Conservation (phyloP, 2,329 filamentous ascomycete genomes). For the Thermoascus crustaceus region DNA sequence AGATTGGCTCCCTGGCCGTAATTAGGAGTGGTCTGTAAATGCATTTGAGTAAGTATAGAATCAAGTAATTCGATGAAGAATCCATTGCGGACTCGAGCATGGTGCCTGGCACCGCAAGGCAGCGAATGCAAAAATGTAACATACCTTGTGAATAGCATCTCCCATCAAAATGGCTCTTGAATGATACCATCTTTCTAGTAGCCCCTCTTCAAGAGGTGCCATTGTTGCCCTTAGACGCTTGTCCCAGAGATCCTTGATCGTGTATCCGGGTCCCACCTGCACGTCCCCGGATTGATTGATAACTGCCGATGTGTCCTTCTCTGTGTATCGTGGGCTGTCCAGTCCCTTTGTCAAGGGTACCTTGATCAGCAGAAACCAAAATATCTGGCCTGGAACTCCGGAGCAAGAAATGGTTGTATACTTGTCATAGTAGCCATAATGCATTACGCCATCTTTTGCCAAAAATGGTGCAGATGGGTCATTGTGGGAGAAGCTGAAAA, state of each 20-base stretch:
- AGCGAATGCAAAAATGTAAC: constrained; percentile 1
- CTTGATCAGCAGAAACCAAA: constrained; percentile 15
- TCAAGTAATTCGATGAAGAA: too few relatives aligned
- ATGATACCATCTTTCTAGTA: constrained; percentile 11
- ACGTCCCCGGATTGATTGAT: constrained; percentile 7
- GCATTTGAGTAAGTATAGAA: too few relatives aligned
- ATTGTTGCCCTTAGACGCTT: constrained; percentile 10
- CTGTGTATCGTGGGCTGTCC: constrained; percentile 9
- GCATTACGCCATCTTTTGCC: constrained; percentile 7
- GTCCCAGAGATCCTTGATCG: constrained; percentile 12
- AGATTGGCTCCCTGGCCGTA: constrained; percentile 30
- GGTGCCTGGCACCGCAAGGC: too few relatives aligned
- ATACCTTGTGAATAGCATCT: constrained; percentile 14
- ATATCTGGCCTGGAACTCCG: constrained; percentile 11
- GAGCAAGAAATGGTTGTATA: constrained; percentile 9
- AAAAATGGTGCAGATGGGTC: constrained; percentile 4
- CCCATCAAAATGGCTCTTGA: constrained; percentile 12
- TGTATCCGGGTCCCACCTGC: constrained; percentile 14
- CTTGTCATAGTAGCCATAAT: constrained; percentile 10
- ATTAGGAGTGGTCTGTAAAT: constrained; percentile 15
- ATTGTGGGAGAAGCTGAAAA: constrained; percentile 15
- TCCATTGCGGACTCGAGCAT: too few relatives aligned
- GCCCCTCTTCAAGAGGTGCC: constrained; percentile 12
- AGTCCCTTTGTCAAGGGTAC: constrained; percentile 5
- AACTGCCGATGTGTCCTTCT: constrained; percentile 9